Base-by-base conservation (phyloP, 2,329 filamentous ascomycete genomes). In the Apiospora rasikravindrae region DNA sequence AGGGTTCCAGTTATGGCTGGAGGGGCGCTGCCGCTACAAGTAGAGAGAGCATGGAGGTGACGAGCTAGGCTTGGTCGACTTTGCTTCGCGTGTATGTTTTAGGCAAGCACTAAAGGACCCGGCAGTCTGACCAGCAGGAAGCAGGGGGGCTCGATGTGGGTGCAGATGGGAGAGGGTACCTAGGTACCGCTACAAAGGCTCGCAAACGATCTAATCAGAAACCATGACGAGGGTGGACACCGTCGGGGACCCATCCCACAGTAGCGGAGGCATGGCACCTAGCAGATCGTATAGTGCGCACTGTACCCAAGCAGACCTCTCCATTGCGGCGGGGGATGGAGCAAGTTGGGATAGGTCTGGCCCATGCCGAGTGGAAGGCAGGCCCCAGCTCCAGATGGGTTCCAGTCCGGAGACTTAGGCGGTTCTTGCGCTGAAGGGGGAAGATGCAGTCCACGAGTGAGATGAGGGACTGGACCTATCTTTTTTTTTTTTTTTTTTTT, bases 91-190 rank as follows among this genome's bases (percentile, higher is more conserved):
- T 64, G 33, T 64, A 64, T 69, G 44, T 69, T 45, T 49, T 69
- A 49, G 67, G 67, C 44, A 69, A 69, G 67, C 67, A 45, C 67
- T 69, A 69, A 69, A 69, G 67, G 67, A 69, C 67, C 67, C 67
- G 67, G 44, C 67, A 69, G 67, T 69, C 67, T 69, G 67, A 69
- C 67, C 67, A 69, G 67, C 66, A 67, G 26, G 33, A 45, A 49
- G 57, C 57, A 64, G 44, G 44, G 67, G 67, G 26, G 19, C 22
- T 49, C 19, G 67, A 45, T 47, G 67, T 69, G 57, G 57, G 14
- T 64, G 57, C 33, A 40, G 57, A 64, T 64, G 57, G 19, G 11
- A 24, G 14, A 57, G 29, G 19, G 57, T 64, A 64, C 57, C 19
- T 64, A n/a, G 19, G 57, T n/a, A 40, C 57, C 37, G 57, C 40